Base-by-base conservation (phyloP, 306 rosid species). In the Prunus dulcis region DNA sequence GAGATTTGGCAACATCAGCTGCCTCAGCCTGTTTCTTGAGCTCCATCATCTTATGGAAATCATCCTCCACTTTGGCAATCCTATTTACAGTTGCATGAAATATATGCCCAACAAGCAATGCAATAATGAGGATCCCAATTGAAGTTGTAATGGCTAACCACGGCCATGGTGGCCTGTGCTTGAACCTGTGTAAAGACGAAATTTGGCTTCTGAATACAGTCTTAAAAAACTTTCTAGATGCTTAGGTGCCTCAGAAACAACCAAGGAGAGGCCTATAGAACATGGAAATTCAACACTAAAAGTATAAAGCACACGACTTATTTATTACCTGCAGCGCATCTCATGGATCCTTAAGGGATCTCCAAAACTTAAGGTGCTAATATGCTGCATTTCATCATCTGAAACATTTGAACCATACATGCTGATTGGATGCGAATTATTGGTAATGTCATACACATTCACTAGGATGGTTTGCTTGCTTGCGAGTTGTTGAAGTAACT, bases 1-100 rank as follows among this genome's bases (percentile, higher is more conserved):
- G 99, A 64, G 99, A 95, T 88, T 95, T 95, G 69, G 99, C 99
- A 83, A 88, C 79, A 88, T 91, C 99, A 52, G 99, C 99, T 25
- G 88, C 97, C 85, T 88, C 97, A 1, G 99, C 99, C 74, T 84
- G 96, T 83, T 83, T 89, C 78, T 91, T 89, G 77, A 95, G 99
- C 84, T 83, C 87, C 87, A 67, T 88, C 99, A 88, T 89, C 83
- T 82, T 46, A 3, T 20, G 79, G 79, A 61, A 95, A 88, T 91
- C 97, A 64, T 92, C 93, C 77, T 95, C 99, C 75, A 92, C 97
- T 79, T 88, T 89, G 28, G 96, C 97, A 78, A 95, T 95, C 67
- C 96, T 87, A 84, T 91, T 90, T 71, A 92, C 84, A 61, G 99
- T 91, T 57, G 93, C 99, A 78, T 95, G 82, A 69, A 84, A 82